Evolutionary conservation across 306 rosid genomes (phyloP).

Genomic region (Prosopis cineraria): DNA sequence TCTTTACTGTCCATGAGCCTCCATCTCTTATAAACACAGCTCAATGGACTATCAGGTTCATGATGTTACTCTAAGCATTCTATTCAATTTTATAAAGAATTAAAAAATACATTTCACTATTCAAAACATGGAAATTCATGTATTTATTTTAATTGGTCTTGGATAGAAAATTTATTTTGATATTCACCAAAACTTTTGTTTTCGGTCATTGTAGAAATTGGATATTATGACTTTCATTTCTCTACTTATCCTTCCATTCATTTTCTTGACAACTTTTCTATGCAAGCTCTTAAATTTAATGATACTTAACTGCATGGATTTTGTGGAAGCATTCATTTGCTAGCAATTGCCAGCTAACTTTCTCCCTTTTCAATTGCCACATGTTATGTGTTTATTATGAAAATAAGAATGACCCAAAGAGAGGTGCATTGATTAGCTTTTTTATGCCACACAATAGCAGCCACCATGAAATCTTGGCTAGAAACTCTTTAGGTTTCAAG

Average conservation of each 20-base stretch:
- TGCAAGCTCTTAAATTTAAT: not conserved
- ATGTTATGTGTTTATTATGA: not conserved
- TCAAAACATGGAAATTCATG: not conserved
- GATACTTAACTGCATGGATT: not conserved
- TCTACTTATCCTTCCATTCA: not conserved
- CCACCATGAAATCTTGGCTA: not conserved
- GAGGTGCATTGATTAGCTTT: not conserved
- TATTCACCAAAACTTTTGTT: not conserved
- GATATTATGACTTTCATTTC: not conserved
- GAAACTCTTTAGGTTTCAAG: not conserved
- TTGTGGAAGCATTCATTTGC: not conserved
- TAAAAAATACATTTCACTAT: conserved; percentile 3
- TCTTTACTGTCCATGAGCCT: not conserved
- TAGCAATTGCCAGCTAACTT: not conserved
- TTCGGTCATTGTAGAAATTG: not conserved
- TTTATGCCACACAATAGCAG: not conserved
- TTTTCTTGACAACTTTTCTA: not conserved
- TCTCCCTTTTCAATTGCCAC: not conserved
- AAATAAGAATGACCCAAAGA: not conserved
- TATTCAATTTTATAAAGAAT: not conserved
- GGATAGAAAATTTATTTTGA: not conserved
- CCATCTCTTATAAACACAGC: not conserved
- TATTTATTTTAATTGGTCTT: not conserved
- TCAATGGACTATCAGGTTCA: not conserved
- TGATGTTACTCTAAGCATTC: not conserved